Evolutionary conservation across 768 basidiomycete species (phyloP).

Genomic region (Phylloporus sp.): DNA sequence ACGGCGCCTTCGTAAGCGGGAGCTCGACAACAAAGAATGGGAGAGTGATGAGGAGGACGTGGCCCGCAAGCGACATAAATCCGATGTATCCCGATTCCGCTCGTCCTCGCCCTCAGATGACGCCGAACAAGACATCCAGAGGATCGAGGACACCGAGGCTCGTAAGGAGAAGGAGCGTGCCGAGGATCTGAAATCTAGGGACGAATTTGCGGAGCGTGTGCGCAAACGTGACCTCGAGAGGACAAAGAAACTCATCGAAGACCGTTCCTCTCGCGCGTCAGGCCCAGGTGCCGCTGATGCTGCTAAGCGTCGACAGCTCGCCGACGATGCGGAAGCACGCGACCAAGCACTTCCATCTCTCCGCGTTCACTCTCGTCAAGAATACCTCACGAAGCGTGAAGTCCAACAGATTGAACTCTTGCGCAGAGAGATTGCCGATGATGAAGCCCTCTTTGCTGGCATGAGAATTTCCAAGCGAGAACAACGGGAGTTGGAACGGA

Average conservation of each 20-base stretch:
- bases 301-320: slow-evolving; percentile 72
- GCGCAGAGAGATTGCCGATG: slow-evolving; percentile 90
- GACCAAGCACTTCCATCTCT: slow-evolving; percentile 59
- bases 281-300: slow-evolving; percentile 77
- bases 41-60: slow-evolving; percentile 88
- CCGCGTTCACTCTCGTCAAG: slow-evolving; percentile 86
- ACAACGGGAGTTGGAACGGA: slow-evolving; percentile 73
- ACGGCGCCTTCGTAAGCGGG: slow-evolving; percentile 72
- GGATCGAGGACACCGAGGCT: slow-evolving; percentile 78
- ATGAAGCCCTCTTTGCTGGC: slow-evolving; percentile 84
- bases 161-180: slow-evolving; percentile 69
- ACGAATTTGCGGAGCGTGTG: slow-evolving; percentile 90
- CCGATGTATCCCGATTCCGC: slow-evolving; percentile 36
- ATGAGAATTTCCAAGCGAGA: slow-evolving; percentile 90
- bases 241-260: slow-evolving; percentile 89
- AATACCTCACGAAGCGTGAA: slow-evolving; percentile 96
- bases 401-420: slow-evolving; percentile 92
- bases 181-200: slow-evolving; percentile 81
- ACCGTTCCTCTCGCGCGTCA: slow-evolving; percentile 74
- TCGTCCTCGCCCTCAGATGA: slow-evolving; percentile 29
- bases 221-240: slow-evolving; percentile 76
- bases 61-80: slow-evolving; percentile 58
- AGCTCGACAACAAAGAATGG: slow-evolving; percentile 80
- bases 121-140: slow-evolving; percentile 38
- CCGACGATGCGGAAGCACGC: slow-evolving; percentile 69